Evolutionary conservation across 108 stramenopile species (phyloP).

Genomic region (Stephanodiscus minutulus): DNA sequence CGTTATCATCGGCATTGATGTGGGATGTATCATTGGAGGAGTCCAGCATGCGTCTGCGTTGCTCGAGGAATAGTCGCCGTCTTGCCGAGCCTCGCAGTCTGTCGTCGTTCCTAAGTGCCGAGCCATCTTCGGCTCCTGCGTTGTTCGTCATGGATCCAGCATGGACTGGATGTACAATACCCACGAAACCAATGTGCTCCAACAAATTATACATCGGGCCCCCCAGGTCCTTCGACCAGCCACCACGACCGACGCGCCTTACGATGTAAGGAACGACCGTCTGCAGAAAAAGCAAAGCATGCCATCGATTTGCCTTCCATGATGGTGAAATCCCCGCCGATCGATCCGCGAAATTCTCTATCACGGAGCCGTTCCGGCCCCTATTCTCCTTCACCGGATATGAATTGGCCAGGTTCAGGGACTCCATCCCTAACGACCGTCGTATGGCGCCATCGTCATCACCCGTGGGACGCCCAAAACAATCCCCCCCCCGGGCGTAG

Average conservation of each 20-base stretch:
- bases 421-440: slow-evolving; percentile 45
- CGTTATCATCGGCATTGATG: neutral
- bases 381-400: neutral
- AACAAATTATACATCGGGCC: slow-evolving; percentile 7
- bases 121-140: slow-evolving; percentile 13
- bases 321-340: neutral
- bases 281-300: slow-evolving; percentile 26
- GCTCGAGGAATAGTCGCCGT: slow-evolving; percentile 39
- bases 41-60: slow-evolving; percentile 37
- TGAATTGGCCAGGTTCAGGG: slow-evolving; percentile 28
- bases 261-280: slow-evolving; percentile 36
- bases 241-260: slow-evolving; percentile 34
- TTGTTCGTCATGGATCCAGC: slow-evolving; percentile 1
- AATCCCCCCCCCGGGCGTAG: slow-evolving; percentile 12
- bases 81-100: slow-evolving; percentile 36
- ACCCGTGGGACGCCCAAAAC: too few species aligned
- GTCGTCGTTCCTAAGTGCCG: slow-evolving; percentile 39
- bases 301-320: slow-evolving; percentile 28
- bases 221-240: slow-evolving; percentile 39
- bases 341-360: neutral
- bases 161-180: neutral
- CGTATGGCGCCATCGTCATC: neutral
- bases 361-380: neutral
- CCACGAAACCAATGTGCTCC: neutral
- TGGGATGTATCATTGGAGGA: neutral